Percentiles rank a stretch among this genome's conserved stretches.
Conservation (phyloP, 2,329 filamentous ascomycete genomes). For the Cercospora sp. region DNA sequence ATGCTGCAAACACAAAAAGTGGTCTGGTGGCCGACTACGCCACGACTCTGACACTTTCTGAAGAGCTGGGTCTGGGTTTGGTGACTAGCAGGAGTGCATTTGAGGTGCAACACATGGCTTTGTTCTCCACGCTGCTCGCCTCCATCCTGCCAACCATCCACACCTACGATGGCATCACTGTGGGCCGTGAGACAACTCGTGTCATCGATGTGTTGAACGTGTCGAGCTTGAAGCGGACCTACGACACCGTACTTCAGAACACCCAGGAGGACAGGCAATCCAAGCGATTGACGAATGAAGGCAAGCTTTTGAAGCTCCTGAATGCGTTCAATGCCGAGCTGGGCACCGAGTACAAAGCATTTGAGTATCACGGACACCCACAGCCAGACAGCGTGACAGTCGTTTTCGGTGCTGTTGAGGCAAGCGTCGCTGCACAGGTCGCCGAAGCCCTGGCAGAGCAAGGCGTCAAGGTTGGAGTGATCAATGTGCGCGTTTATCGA, state of each 20-base stretch:
- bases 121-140: conserved; percentile 81
- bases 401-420: conserved; percentile 88
- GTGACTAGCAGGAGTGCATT: conserved; percentile 83
- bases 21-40: conserved; percentile 87
- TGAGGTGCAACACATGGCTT: conserved; percentile 91
- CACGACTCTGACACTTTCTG: conserved; percentile 73
- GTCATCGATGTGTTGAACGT: conserved; percentile 80
- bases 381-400: conserved; percentile 80
- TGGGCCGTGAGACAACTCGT: conserved; percentile 77
- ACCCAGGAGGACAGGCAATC: conserved; percentile 51
- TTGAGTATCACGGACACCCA: conserved; percentile 88
- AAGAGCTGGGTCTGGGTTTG: conserved; percentile 85
- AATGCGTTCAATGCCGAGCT: conserved; percentile 83
- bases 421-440: conserved; percentile 80
- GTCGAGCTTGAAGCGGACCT: conserved; percentile 66
- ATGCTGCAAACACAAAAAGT: conserved; percentile 60
- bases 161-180: conserved; percentile 72
- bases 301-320: conserved; percentile 69
- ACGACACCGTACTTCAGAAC: conserved; percentile 64
- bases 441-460: conserved; percentile 69
- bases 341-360: conserved; percentile 87
- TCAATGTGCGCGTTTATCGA: conserved; percentile 90
- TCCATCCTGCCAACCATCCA: conserved; percentile 79
- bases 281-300: conserved; percentile 68
- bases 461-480: conserved; percentile 76